Evolutionary conservation across 257 asterid genomes (phyloP).

Genomic region (Thymus mandschuricus): DNA sequence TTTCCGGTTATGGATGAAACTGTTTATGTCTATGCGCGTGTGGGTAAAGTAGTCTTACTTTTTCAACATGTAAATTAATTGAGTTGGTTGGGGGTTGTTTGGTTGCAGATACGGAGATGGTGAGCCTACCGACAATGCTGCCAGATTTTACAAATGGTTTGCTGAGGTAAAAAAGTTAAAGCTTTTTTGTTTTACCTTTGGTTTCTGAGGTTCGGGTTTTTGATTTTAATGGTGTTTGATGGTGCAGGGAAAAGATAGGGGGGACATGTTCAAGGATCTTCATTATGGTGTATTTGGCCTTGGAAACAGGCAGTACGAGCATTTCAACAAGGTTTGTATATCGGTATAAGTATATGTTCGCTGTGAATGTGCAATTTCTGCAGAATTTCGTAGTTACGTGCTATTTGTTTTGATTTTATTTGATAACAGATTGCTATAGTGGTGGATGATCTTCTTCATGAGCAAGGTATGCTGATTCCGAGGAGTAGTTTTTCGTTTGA

Average conservation of each 20-base stretch:
- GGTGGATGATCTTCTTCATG: conserved; percentile 69
- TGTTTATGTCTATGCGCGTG: conserved; percentile 11
- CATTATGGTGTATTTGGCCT: conserved; percentile 93
- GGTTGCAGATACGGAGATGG: conserved; percentile 95
- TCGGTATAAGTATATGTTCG: neutral
- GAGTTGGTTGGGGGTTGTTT: conserved; percentile 54
- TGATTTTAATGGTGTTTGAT: conserved; percentile 24
- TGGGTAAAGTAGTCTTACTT: conserved; percentile 17
- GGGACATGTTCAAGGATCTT: conserved; percentile 78
- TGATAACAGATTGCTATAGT: conserved; percentile 79
- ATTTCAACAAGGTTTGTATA: conserved; percentile 85
- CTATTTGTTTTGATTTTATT: conserved; percentile 24
- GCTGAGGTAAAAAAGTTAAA: conserved; percentile 56
- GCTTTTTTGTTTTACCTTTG: conserved; percentile 13
- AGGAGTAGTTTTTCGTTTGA: conserved; percentile 5
- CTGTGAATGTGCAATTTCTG: neutral
- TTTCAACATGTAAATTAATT: conserved; percentile 30
- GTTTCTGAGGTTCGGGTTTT: conserved; percentile 21
- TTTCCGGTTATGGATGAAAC: conserved; percentile 20
- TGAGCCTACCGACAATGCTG: conserved; percentile 99
- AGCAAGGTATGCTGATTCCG: conserved; percentile 63
- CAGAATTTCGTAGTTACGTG: conserved; percentile 16
- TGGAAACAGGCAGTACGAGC: conserved; percentile 98
- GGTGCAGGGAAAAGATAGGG: conserved; percentile 77
- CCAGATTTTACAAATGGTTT: conserved; percentile 97